A percentile compares a stretch with the other conserved stretches of the same genome.
Evolutionary conservation across 1,284 basidiomycete genomes (phyloP).

Genomic region (Fistulina hepatica): DNA sequence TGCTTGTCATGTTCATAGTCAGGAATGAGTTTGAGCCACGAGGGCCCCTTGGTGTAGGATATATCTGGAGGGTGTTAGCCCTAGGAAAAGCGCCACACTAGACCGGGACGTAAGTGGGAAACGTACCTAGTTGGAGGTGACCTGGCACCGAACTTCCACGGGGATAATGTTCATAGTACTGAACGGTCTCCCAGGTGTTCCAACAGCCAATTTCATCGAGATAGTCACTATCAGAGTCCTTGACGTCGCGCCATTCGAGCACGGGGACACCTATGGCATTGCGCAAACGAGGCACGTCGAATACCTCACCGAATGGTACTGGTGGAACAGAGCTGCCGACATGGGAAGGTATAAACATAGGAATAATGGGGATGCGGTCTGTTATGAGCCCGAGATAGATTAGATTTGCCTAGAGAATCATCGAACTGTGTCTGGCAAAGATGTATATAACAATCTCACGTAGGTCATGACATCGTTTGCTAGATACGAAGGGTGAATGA

Average conservation of each 20-base stretch:
- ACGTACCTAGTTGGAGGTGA: constrained; percentile 42
- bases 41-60: constrained; percentile 37
- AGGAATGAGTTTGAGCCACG: constrained; percentile 30
- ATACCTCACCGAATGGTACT: constrained; percentile 40
- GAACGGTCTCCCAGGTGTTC: constrained; percentile 48
- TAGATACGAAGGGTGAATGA: constrained; percentile 19
- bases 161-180: constrained; percentile 32
- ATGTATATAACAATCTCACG: constrained; percentile 28
- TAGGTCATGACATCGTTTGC: constrained; percentile 65
- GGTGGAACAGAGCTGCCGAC: constrained; percentile 35
- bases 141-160: constrained; percentile 34
- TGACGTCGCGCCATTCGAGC: constrained; percentile 47
- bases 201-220: constrained; percentile 61
- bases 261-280: constrained; percentile 31
- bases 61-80: constrained; percentile 26
- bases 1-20: constrained; percentile 30
- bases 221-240: constrained; percentile 28
- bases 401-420: constrained; percentile 40
- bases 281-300: constrained; percentile 39
- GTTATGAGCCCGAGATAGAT: constrained; percentile 57
- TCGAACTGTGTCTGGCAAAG: constrained; percentile 1
- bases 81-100: neutral
- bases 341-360: constrained; percentile 57
- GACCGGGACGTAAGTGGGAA: neutral
- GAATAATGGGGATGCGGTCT: constrained; percentile 51